Evolutionary conservation across 1,139 yeast genomes (phyloP).

Genomic region (Yamadazyma buinensis): DNA sequence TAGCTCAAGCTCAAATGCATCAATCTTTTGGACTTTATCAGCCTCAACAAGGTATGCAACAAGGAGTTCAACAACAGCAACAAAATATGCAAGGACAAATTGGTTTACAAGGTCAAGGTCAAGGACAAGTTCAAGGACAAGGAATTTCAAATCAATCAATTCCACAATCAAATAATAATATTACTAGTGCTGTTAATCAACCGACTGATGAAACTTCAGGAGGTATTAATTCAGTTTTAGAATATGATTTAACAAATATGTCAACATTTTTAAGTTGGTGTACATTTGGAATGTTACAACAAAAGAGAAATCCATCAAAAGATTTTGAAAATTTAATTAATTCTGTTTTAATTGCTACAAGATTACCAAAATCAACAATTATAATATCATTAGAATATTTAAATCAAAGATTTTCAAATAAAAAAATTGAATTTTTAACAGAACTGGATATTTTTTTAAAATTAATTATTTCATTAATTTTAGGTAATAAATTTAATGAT

Average conservation of each 20-base stretch:
- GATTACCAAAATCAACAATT: slow-evolving; percentile 80
- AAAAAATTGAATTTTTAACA: slow-evolving; percentile 22
- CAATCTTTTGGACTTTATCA: not conserved
- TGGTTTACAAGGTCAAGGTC: not conserved
- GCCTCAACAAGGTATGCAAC: slow-evolving; percentile 1
- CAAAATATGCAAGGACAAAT: not conserved
- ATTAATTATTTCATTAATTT: slow-evolving; percentile 66
- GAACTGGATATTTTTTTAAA: slow-evolving; percentile 54
- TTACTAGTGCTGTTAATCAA: not conserved
- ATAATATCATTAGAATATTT: slow-evolving; percentile 76
- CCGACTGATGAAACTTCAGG: slow-evolving; percentile 32
- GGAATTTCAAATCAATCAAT: not conserved
- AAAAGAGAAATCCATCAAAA: slow-evolving; percentile 45
- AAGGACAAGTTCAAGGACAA: not conserved
- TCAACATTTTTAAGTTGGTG: slow-evolving; percentile 69
- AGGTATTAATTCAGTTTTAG: slow-evolving; percentile 74
- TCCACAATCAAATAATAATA: slow-evolving; percentile 2
- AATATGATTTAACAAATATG: slow-evolving; percentile 76
- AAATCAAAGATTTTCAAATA: slow-evolving; percentile 39
- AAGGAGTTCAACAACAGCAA: no score
- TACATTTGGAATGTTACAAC: slow-evolving; percentile 58
- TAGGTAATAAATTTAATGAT: slow-evolving; percentile 93
- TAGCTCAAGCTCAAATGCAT: no score
- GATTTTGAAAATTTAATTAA: slow-evolving; percentile 59
- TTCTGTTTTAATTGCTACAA: slow-evolving; percentile 81